These are phyloP conservation scores for Zymoseptoria brevis DNA, from an alignment of 2,329 filamentous ascomycete species.

Conservation along the genomic window DNA sequence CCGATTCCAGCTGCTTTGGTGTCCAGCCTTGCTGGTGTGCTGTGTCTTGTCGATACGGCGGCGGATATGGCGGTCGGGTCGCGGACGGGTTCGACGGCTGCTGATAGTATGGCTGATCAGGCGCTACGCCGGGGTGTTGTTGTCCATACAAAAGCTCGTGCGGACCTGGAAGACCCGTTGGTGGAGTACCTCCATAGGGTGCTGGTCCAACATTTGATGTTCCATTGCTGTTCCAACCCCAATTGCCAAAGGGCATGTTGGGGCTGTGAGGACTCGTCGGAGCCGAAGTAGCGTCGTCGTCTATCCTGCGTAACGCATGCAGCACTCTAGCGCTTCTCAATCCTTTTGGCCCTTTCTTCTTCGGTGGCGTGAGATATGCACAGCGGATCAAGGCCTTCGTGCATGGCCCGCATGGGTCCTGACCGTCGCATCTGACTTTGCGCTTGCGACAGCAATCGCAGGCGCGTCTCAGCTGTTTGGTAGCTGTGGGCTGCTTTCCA, in stretches of 20 bases:
- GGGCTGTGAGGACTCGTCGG: conserved; percentile 21
- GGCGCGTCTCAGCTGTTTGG: conserved; percentile 25
- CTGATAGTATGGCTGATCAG: conserved; percentile 19
- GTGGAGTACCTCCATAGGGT: conserved; percentile 4
- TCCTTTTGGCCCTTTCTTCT: conserved; percentile 33
- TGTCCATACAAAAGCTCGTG: conserved; percentile 9
- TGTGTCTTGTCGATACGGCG: neutral
- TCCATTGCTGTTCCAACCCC: conserved; percentile 21
- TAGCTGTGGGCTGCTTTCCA: conserved; percentile 5
- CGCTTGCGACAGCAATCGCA: conserved; percentile 32
- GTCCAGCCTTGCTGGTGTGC: conserved; percentile 13
- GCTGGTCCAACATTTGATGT: conserved; percentile 6
- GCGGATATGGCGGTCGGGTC: conserved; percentile 5
- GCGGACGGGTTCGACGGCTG: conserved; percentile 6
- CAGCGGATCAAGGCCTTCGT: conserved; percentile 30
- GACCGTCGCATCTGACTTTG: conserved; percentile 30
- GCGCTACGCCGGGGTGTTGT: conserved; percentile 16
- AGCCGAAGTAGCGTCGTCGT: conserved; percentile 22
- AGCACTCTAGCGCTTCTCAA: conserved; percentile 29
- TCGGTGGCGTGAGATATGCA: conserved; percentile 29
- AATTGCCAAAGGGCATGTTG: conserved; percentile 21
- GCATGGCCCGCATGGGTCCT: conserved; percentile 29
- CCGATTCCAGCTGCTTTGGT: conserved; percentile 11
- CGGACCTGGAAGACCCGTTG: neutral
- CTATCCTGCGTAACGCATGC: conserved; percentile 28